phyloP scores from a whole-genome alignment of 768 basidiomycete species.

The Chalciporus chontae region DNA sequence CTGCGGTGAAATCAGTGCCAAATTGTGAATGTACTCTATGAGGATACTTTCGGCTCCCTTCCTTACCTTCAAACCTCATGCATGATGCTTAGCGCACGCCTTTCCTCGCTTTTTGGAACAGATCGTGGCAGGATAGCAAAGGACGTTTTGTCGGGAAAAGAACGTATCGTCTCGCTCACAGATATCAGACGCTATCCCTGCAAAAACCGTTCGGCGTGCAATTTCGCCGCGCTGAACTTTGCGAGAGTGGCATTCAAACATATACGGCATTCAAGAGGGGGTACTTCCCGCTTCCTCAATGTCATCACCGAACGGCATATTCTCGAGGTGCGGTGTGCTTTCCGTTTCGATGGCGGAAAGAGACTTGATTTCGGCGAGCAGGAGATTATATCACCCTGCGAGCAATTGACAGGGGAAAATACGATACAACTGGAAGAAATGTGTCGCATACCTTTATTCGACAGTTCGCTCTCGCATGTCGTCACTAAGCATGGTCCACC shows the following conservation, averaged over 20 bases:
- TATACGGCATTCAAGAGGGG: conserved; percentile 4
- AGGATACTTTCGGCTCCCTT: not conserved
- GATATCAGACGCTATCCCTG: conserved; percentile 48
- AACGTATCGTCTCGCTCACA: conserved; percentile 41
- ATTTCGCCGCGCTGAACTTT: conserved; percentile 62
- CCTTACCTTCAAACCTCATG: not conserved
- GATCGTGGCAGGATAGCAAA: conserved; percentile 8
- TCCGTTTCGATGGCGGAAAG: too few species aligned
- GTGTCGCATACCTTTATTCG: conserved; percentile 44
- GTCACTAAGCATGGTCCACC: conserved; percentile 37
- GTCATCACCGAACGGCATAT: conserved; percentile 11
- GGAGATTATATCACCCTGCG: conserved; percentile 52
- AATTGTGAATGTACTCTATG: conserved; percentile 15
- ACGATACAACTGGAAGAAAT: conserved; percentile 54
- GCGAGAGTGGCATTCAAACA: conserved; percentile 44
- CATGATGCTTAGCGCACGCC: conserved; percentile 15
- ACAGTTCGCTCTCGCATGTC: conserved; percentile 34
- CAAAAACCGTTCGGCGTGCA: conserved; percentile 44
- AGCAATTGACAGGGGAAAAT: conserved; percentile 41
- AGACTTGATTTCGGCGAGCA: conserved; percentile 18
- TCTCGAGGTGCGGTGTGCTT: conserved; percentile 15
- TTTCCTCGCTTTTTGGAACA: conserved; percentile 10
- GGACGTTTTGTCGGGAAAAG: conserved; percentile 31
- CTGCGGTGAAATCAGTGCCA: conserved; percentile 1
- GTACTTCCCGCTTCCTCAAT: conserved; percentile 10